Evolutionary conservation across 1,284 basidiomycete genomes (phyloP), one percentile per base, ranked within the genome.

Genomic region (Cryptococcus sp.): DNA sequence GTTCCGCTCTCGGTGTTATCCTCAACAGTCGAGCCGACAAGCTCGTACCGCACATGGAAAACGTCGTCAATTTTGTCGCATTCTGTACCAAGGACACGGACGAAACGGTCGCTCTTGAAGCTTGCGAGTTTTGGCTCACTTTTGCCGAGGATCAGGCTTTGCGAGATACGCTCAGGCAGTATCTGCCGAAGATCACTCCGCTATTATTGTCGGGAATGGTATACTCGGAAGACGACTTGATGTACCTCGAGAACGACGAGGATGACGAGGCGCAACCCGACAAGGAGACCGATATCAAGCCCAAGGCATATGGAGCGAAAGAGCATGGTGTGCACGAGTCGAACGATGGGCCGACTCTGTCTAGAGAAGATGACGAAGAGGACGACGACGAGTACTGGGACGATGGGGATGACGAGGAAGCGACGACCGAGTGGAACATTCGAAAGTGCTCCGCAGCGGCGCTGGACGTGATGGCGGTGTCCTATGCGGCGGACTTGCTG

Each of bases 91-190:
- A 93, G 72, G 94, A 97, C 78, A 85, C 87, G 74, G 88, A 97
- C 72, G 91, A 95, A 75, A 84, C 84, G 50, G 91, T 97, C 46
- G 91, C 92, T 4, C 78, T 97, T 36, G 93, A 97, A 75, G 95
- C 95, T 12, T 97, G 92, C 79, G 95, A 99, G 78, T 98, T 99
- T 75, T 98, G 95, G 95, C 80, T 99, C 56, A 97, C 94, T 1
- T 98, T 99, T 66, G 92, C 95, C 16, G 95, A 99, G 71, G 91
- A 97, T 65, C 82, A 84, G 14, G 84, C 88, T 43, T 79, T 98
- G 23, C 82, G 84, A 16, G 82, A 83, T 14, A 88, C 87, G 71
- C 78, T 99, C 25, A 83, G 84, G 48, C 92, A 91, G 0, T 82
- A 93, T 56, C 79, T 99, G 9, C 80, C 78, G 35, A 87, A 87